phyloP scores from a whole-genome alignment of 1,139 yeast species.

The Candida mesenterica region DNA sequence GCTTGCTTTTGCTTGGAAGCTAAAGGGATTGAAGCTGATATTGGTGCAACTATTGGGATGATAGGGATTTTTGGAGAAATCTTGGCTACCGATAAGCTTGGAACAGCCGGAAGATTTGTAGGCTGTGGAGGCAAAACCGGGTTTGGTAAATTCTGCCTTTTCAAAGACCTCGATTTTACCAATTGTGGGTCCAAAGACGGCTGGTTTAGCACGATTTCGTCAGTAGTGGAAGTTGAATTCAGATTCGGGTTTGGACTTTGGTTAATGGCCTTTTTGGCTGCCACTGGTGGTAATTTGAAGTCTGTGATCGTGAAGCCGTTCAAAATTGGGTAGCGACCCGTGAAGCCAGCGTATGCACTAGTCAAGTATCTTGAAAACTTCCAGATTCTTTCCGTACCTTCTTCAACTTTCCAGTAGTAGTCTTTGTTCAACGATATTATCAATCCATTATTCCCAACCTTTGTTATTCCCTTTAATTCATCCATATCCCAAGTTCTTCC shows the following conservation, averaged over 20 bases:
- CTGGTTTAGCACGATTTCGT: neutral
- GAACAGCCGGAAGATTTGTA: neutral
- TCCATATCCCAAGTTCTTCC: constrained; percentile 93
- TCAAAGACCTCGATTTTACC: neutral
- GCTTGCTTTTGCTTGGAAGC: neutral
- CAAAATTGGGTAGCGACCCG: constrained; percentile 63
- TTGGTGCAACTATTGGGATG: neutral
- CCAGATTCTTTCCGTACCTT: constrained; percentile 59
- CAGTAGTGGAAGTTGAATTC: neutral
- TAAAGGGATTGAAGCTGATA: neutral
- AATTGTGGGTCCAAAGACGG: neutral
- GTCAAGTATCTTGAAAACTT: constrained; percentile 62
- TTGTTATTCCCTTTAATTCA: constrained; percentile 59
- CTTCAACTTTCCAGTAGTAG: constrained; percentile 82
- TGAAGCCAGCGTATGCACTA: constrained; percentile 63
- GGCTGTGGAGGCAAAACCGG: neutral
- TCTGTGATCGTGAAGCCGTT: constrained; percentile 37
- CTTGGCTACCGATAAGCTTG: neutral
- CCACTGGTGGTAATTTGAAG: constrained; percentile 34
- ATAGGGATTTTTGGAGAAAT: too few species aligned
- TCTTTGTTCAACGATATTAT: constrained; percentile 66
- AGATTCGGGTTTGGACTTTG: constrained; percentile 1
- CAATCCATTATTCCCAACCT: constrained; percentile 56
- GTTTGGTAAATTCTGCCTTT: neutral
- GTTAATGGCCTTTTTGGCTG: constrained; percentile 16